Percentiles rank a stretch among this genome's conserved stretches.
These are phyloP conservation scores for Pseudomassariella vexata DNA, from an alignment of 2,329 filamentous ascomycete genomes.

Conservation along the genomic window DNA sequence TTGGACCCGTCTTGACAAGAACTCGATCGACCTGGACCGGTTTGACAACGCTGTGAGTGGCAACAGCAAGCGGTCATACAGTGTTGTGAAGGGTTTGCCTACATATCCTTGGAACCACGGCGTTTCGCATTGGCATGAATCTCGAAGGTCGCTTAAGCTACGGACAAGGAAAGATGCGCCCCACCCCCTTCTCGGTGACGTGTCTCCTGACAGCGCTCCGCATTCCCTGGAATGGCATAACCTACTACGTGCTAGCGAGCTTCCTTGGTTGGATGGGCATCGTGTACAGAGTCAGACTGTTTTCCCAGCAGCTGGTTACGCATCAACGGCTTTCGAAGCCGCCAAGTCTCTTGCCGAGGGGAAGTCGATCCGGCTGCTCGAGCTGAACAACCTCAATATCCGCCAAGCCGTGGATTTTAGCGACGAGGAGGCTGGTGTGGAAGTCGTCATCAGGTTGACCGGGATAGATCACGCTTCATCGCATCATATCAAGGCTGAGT, in stretches of 20 bases:
- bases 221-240: constrained; percentile 12
- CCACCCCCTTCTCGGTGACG: constrained; percentile 10
- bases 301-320: constrained; percentile 16
- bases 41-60: not conserved
- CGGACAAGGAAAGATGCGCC: not conserved
- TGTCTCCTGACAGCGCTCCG: constrained; percentile 1
- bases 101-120: constrained; percentile 10
- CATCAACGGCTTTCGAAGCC: constrained; percentile 15
- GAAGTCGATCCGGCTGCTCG: constrained; percentile 5
- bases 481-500: constrained; percentile 9
- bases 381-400: constrained; percentile 15
- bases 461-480: constrained; percentile 6
- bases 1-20: constrained; percentile 4
- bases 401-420: constrained; percentile 12
- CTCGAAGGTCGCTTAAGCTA: constrained; percentile 1
- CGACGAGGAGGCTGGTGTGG: constrained; percentile 13
- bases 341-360: constrained; percentile 1
- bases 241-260: constrained; percentile 10
- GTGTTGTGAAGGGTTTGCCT: constrained; percentile 8
- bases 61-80: not conserved
- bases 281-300: constrained; percentile 15
- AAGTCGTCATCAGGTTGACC: constrained; percentile 15
- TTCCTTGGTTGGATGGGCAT: constrained; percentile 13
- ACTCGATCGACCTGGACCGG: not conserved
- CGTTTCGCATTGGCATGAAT: constrained; percentile 8